Evolutionary conservation across 768 basidiomycete genomes (phyloP).

Genomic region (Termitomyces sp.): DNA sequence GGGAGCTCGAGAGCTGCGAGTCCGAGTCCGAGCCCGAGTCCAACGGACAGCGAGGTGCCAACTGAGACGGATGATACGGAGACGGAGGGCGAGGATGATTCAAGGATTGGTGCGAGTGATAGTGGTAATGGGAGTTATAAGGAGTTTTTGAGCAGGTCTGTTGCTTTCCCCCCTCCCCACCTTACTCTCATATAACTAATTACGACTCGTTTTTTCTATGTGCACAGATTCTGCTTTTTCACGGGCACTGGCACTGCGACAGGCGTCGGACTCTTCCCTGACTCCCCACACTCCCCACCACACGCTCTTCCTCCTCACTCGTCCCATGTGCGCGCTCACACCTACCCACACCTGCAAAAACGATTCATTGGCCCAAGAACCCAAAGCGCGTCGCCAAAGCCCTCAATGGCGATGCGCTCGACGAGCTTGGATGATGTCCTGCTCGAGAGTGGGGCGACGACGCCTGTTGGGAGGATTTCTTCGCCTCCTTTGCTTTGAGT

Average conservation of each 20-base stretch:
- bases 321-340: conserved; percentile 2
- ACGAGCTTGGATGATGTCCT: conserved; percentile 18
- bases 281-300: not conserved
- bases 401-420: conserved; percentile 22
- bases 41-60: conserved; percentile 16
- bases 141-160: conserved; percentile 64
- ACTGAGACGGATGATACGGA: conserved; percentile 26
- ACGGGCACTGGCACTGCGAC: conserved; percentile 48
- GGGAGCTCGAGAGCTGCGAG: conserved; percentile 37
- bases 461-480: conserved; percentile 3
- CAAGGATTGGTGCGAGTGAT: not conserved
- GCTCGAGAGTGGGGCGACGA: conserved; percentile 3
- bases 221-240: conserved; percentile 73
- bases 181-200: not conserved
- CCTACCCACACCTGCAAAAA: conserved; percentile 4
- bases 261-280: not conserved
- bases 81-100: conserved; percentile 7
- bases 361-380: conserved; percentile 26
- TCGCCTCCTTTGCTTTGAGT: conserved; percentile 7
- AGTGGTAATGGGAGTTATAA: conserved; percentile 40
- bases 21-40: conserved; percentile 3
- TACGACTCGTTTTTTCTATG: not conserved
- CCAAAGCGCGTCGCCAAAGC: conserved; percentile 49
- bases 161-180: not conserved
- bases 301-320: not conserved